Percentiles rank a stretch among this genome's conserved stretches.
Conservation (phyloP, 768 basidiomycete species). For the Boletellus ananiceps region DNA sequence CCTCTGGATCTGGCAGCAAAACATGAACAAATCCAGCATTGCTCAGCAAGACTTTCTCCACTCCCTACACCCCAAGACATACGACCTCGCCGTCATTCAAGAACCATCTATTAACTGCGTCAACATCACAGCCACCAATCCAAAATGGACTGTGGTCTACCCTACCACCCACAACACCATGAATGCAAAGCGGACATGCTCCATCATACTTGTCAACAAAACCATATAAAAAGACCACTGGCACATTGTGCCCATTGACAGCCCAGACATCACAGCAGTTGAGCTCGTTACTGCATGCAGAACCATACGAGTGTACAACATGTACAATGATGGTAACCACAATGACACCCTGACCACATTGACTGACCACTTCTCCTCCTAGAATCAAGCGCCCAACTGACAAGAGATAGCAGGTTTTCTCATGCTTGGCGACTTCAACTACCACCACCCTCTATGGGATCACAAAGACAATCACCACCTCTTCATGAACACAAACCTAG, state of each 20-base stretch:
- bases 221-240: not conserved
- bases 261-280: not conserved
- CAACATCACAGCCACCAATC: not conserved
- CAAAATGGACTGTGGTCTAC: not conserved
- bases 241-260: not conserved
- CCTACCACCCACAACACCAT: not conserved
- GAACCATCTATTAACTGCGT: slow-evolving; percentile 1
- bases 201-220: not conserved
- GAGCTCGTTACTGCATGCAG: no score
- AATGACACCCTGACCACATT: not conserved
- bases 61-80: not conserved
- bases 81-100: not conserved
- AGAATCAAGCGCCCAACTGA: no score
- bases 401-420: no score
- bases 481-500: not conserved
- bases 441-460: not conserved
- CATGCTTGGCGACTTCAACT: not conserved
- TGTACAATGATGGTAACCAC: not conserved
- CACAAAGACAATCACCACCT: not conserved
- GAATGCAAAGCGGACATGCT: not conserved
- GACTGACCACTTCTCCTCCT: not conserved
- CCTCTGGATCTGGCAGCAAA: not conserved
- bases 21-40: not conserved
- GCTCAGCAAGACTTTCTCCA: not conserved
- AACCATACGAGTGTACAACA: no score